These are phyloP conservation scores for Ganoderma lingzhi DNA, from an alignment of 1,284 basidiomycete genomes.

Conservation along the genomic window DNA sequence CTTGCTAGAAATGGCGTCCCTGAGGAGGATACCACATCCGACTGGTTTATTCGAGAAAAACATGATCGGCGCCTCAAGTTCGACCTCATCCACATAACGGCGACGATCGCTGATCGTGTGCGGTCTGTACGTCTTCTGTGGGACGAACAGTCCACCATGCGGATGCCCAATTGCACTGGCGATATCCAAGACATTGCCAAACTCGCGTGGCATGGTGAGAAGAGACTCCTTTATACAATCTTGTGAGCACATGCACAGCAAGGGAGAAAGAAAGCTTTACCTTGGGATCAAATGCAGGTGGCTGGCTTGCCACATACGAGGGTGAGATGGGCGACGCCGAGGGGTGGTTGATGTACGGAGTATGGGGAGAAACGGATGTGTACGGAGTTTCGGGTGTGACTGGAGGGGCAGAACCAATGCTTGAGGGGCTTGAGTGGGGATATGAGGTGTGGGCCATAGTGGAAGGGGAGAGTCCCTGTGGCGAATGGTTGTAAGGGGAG, in stretches of 20 bases:
- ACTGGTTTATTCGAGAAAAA: slow-evolving; percentile 60
- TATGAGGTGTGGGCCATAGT: slow-evolving; percentile 8
- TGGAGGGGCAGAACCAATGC: slow-evolving; percentile 22
- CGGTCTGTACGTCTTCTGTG: slow-evolving; percentile 74
- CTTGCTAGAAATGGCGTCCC: slow-evolving; percentile 55
- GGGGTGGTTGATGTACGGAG: slow-evolving; percentile 21
- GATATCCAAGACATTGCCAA: slow-evolving; percentile 32
- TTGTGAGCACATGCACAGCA: not conserved
- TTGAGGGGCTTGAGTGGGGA: slow-evolving; percentile 24
- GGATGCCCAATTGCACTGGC: slow-evolving; percentile 28
- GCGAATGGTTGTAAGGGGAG: slow-evolving; percentile 19
- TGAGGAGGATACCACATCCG: slow-evolving; percentile 66
- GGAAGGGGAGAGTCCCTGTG: slow-evolving; percentile 10
- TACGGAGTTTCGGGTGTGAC: slow-evolving; percentile 23
- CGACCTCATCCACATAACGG: slow-evolving; percentile 74
- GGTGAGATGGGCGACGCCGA: slow-evolving; percentile 25
- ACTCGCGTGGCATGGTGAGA: slow-evolving; percentile 5
- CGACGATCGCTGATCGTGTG: slow-evolving; percentile 77
- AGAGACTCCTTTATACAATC: not conserved
- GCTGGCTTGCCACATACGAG: slow-evolving; percentile 2
- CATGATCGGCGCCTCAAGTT: slow-evolving; percentile 66
- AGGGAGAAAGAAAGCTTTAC: not conserved
- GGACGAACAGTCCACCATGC: slow-evolving; percentile 46
- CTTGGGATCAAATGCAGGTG: slow-evolving; percentile 14
- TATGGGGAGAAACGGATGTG: slow-evolving; percentile 6